Conservation (phyloP, 306 rosid species). For the Erythrophleum fordii region DNA sequence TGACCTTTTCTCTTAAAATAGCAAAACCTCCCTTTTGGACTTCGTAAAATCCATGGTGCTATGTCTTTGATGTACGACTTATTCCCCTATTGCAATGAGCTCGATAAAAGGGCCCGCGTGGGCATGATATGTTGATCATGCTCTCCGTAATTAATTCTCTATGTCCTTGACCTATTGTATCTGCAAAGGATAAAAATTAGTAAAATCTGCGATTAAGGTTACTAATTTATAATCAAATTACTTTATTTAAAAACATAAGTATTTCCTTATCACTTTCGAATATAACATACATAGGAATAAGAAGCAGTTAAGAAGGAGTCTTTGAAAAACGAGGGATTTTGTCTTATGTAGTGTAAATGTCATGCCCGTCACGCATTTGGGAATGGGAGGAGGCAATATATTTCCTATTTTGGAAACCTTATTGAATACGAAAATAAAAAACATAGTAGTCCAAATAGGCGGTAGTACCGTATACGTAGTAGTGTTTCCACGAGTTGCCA, state of each 20-base stretch:
- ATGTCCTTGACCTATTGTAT: too few species aligned
- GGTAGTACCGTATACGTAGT: neutral
- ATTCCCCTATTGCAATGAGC: conserved; percentile 3
- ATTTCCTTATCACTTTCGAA: neutral
- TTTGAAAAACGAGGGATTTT: neutral
- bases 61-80: neutral
- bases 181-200: too few species aligned
- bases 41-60: neutral
- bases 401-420: conserved; percentile 39
- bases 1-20: neutral
- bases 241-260: too few species aligned
- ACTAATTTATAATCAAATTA: too few species aligned
- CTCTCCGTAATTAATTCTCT: too few species aligned
- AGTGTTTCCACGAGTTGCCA: conserved; percentile 16
- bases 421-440: conserved; percentile 1
- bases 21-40: conserved; percentile 29
- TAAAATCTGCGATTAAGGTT: neutral
- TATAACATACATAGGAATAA: too few species aligned
- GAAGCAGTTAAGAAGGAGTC: neutral
- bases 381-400: neutral
- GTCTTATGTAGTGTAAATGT: neutral
- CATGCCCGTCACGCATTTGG: neutral
- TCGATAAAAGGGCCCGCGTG: conserved; percentile 20
- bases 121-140: neutral
- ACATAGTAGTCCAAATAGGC: neutral